Evolutionary conservation across 1,139 yeast genomes (phyloP).

Genomic region (Hemisphaericaspora xylanilytica): DNA sequence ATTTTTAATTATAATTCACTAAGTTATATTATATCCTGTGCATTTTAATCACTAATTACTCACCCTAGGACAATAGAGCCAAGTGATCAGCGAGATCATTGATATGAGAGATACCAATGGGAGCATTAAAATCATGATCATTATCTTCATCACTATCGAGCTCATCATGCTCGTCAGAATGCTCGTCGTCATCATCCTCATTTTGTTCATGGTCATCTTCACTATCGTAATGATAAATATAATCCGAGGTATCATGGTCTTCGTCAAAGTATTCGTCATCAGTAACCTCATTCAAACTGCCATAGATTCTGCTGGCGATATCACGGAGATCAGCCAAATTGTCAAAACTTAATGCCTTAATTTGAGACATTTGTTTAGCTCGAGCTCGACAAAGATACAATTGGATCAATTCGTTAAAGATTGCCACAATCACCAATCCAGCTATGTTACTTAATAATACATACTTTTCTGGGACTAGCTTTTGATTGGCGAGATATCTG

Average conservation of each 20-base stretch:
- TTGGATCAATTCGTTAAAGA: conserved; percentile 34
- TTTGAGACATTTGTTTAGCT: conserved; percentile 23
- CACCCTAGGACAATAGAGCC: background rate
- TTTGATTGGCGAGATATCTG: conserved; percentile 7
- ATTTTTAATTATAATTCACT: conserved; percentile 3
- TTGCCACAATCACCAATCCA: conserved; percentile 33
- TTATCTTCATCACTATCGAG: background rate
- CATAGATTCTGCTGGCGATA: background rate
- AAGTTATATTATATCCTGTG: background rate
- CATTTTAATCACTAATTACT: too few relatives aligned
- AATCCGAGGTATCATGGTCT: background rate
- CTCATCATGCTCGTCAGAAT: background rate
- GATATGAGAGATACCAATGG: background rate
- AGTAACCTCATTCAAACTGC: background rate
- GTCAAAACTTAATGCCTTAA: conserved; percentile 17
- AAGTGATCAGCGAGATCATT: background rate
- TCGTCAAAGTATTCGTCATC: background rate
- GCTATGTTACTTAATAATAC: conserved; percentile 32
- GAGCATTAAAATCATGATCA: background rate
- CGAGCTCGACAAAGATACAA: conserved; percentile 30
- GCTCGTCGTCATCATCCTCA: background rate
- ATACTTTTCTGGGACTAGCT: conserved; percentile 24
- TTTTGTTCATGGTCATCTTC: background rate
- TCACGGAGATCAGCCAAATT: conserved; percentile 1
- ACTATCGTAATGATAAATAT: background rate